Evolutionary conservation across 306 rosid species (phyloP).

Genomic region (Leucaena leucocephala): DNA sequence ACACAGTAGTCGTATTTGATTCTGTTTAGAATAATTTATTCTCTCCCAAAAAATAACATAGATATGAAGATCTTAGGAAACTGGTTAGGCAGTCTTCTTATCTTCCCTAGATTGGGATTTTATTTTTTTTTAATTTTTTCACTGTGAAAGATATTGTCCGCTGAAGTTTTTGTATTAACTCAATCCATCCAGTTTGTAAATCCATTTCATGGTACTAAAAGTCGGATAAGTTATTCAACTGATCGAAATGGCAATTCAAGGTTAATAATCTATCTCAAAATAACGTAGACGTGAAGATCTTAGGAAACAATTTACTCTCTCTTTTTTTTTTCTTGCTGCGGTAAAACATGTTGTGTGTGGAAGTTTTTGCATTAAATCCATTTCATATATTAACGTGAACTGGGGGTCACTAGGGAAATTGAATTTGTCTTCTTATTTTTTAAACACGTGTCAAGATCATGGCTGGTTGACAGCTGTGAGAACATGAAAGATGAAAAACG

Average conservation of each 20-base stretch:
- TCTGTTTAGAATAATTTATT: not conserved
- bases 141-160: not conserved
- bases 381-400: not conserved
- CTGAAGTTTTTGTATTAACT: not conserved
- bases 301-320: too few species aligned
- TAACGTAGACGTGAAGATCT: too few species aligned
- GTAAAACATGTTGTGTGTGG: not conserved
- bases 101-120: not conserved
- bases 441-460: not conserved
- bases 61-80: not conserved
- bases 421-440: not conserved
- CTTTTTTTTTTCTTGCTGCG: too few species aligned
- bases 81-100: not conserved
- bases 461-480: not conserved
- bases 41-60: not conserved
- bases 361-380: not conserved
- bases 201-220: too few species aligned
- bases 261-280: too few species aligned
- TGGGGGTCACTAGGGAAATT: not conserved
- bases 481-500: not conserved
- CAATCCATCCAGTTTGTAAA: too few species aligned
- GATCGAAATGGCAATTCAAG: too few species aligned
- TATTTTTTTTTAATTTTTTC: too few species aligned
- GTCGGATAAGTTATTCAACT: too few species aligned
- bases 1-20: not conserved